A percentile compares a stretch with the other conserved stretches of the same genome.
These are phyloP conservation scores for Ceratocystis alfenasii DNA, from an alignment of 2,329 filamentous ascomycete genomes.

Conservation along the genomic window DNA sequence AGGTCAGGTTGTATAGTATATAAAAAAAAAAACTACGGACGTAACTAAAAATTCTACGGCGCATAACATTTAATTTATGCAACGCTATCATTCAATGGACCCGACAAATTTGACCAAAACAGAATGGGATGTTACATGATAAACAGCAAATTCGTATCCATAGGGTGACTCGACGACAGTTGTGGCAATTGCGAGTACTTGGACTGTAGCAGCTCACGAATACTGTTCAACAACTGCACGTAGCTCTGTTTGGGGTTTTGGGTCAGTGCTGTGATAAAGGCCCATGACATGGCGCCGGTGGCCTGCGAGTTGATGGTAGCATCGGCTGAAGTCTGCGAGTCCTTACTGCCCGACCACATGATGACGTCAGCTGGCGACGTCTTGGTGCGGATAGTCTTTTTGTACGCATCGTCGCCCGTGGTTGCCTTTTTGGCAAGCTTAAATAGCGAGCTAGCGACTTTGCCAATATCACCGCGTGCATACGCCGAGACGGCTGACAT, in stretches of 20 bases:
- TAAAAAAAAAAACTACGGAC: too few relatives aligned
- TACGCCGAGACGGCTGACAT: constrained; percentile 60
- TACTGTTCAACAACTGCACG: constrained; percentile 77
- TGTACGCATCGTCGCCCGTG: constrained; percentile 57
- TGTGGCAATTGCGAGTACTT: constrained; percentile 85
- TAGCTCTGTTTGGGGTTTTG: constrained; percentile 88
- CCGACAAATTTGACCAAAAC: background rate
- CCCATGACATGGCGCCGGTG: constrained; percentile 88
- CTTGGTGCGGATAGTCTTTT: constrained; percentile 67
- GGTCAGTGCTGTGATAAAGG: constrained; percentile 73
- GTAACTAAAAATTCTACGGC: too few relatives aligned
- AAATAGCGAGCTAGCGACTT: constrained; percentile 62
- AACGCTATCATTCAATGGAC: background rate
- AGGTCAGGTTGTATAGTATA: too few relatives aligned
- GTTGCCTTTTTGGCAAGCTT: constrained; percentile 66
- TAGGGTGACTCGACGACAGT: constrained; percentile 77
- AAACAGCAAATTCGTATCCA: constrained; percentile 55
- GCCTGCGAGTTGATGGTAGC: constrained; percentile 71
- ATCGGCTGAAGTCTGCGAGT: constrained; percentile 78
- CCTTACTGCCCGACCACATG: constrained; percentile 87
- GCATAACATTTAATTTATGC: background rate
- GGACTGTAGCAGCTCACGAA: constrained; percentile 66
- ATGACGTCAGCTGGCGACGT: constrained; percentile 81
- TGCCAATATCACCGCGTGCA: constrained; percentile 64
- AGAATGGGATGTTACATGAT: constrained; percentile 39